Base-by-base conservation (phyloP, 108 stramenopile species). In the Nannochloropsis salina region DNA sequence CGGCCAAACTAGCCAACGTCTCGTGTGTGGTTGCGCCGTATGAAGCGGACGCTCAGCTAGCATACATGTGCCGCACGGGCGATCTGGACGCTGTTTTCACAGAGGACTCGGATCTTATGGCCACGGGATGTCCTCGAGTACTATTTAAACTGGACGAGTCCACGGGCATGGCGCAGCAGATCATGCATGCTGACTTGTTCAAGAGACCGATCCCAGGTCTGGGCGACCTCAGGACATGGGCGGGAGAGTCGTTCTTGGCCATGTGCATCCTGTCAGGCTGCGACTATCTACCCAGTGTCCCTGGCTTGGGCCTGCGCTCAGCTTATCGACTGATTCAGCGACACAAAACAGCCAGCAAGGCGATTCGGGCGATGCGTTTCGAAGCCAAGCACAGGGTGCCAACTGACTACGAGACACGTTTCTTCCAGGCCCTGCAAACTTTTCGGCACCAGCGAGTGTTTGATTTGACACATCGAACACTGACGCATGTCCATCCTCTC, bases 11-110 rank as follows among this genome's bases (percentile, higher is more conserved):
- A 43, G 12, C 43, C 40, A 84, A 84, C 51, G 84, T 82, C 41
- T 42, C 45, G 45, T 88, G 93, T 87, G 47, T 98, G 44, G 96
- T 98, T 9, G 95, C 97, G 20, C 99, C 99, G 2, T 99, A 98
- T 88, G 99, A 99, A 92, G 96, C 98, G 6, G 99, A 99, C 91
- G 95, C 95, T 42, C 98, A 99, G 89, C 93, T 99, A 40, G 98
- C 96, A 9, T 96, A 93, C 83, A 90, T 99, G 31, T 85, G 92
- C 31, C 89, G 91, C 12, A 81, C 42, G 40, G 90, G 90, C 10
- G 22, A 74, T n/a, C 6, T 74, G n/a, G 61, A 81, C 88, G 84
- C 93, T 42, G 92, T 97, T 41, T 87, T 97, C 20, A 95, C 95
- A 21, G 98, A 97, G 90, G 99, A 99, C 92, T 94, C 96, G 2